Percentiles rank a stretch among this genome's conserved stretches.
phyloP scores from a whole-genome alignment of 2,329 filamentous ascomycete genomes.

The Rasamsonia emersonii region DNA sequence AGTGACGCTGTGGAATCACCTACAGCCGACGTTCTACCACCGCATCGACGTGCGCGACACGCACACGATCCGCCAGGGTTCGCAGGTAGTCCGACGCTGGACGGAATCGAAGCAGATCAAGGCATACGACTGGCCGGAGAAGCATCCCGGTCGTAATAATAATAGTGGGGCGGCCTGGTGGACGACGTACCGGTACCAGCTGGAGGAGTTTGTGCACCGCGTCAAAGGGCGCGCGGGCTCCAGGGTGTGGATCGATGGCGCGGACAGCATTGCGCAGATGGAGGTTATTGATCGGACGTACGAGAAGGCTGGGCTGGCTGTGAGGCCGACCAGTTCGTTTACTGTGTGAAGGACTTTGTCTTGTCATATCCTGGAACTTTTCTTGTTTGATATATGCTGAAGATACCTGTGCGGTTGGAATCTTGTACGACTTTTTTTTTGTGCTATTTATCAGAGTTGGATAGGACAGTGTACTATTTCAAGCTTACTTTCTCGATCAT shows the following conservation, averaged over 20 bases:
- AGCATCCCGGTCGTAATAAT: conserved; percentile 4
- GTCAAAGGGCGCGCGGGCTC: conserved; percentile 30
- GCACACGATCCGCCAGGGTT: conserved; percentile 18
- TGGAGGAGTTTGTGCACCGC: conserved; percentile 43
- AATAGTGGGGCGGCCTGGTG: conserved; percentile 28
- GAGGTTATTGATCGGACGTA: conserved; percentile 42
- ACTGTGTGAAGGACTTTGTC: conserved; percentile 6
- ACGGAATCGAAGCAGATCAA: conserved; percentile 10
- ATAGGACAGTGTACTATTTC: too few species aligned
- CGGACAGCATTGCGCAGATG: conserved; percentile 40
- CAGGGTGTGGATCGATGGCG: conserved; percentile 33
- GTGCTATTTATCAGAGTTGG: too few species aligned
- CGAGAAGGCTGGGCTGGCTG: conserved; percentile 28
- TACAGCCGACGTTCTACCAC: conserved; percentile 13
- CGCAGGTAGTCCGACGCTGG: conserved; percentile 12
- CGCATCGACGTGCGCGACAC: conserved; percentile 25
- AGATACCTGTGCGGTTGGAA: too few species aligned
- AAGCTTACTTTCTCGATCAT: too few species aligned
- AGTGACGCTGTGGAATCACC: conserved; percentile 14
- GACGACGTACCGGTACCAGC: conserved; percentile 39
- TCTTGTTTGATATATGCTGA: too few species aligned
- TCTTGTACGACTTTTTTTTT: too few species aligned
- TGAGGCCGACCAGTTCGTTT: conserved; percentile 9
- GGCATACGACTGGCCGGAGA: conserved; percentile 15
- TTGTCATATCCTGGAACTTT: conserved; percentile 4